Base-by-base conservation (phyloP, 2,329 filamentous ascomycete species). In the Lachnellula hyalina region DNA sequence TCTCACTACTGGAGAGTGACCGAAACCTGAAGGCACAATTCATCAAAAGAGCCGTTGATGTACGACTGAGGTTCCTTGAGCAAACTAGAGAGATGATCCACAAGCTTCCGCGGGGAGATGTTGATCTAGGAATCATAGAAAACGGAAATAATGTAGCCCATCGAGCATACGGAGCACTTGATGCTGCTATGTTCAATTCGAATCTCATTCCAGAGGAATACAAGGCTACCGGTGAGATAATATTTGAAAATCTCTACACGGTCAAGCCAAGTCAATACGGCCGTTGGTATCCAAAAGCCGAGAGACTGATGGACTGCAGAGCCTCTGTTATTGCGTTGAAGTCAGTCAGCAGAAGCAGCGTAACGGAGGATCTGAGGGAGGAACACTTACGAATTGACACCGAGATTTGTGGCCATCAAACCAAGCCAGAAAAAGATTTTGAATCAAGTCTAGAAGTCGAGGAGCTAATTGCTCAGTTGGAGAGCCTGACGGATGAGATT, bases 61-160 rank as follows among this genome's bases (percentile, higher is more conserved):
- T 50, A 14, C 52, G 52, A 2, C 35, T 54, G 1, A 28, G 52
- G 19, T 46, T 32, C n/a, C 17, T 50, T 6, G 52, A 54, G 12
- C 11, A 54, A 36, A 25, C 25, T 3, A 23, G 47, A 38, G 40
- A 50, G 17, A 4, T 9, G 2, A 19, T 50, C 25, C 14, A 14
- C 1, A 21, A 44, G 2, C 15, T 48, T 7, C 21, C 32, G 1
- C 15, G 28, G 1, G 36, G 6, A 2, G 47, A 51, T 1, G 6
- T 53, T 21, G 51, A 53, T 21, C 12, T 48, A 14, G 49, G 38
- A 6, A 55, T 51, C 14, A 48, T 55, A 6, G 15, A 46, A 5
- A 34, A 41, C 9, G 49, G 56, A 4, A 58, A 58, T 14, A 40
- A 44, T 3, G 56, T 49, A 14, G 52, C 56, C 1, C 52, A 58